Conservation (phyloP, 768 basidiomycete genomes). For the Pulveroboletus sp. region DNA sequence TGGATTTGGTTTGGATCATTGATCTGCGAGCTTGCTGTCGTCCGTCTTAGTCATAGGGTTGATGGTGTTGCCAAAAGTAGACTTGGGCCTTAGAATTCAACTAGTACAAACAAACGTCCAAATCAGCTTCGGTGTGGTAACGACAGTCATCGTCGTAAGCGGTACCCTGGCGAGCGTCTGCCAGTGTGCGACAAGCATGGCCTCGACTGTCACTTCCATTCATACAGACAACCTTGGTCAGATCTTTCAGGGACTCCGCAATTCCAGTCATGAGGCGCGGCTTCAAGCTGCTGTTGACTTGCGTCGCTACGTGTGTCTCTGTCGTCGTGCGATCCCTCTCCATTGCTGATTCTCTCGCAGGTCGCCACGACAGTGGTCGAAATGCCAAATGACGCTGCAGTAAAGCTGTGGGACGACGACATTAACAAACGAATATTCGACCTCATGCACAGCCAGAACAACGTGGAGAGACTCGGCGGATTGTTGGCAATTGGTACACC, state of each 20-base stretch:
- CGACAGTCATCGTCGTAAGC: conserved; percentile 10
- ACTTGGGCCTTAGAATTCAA: conserved; percentile 24
- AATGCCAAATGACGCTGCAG: conserved; percentile 76
- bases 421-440: conserved; percentile 80
- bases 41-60: not conserved
- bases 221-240: conserved; percentile 62
- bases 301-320: conserved; percentile 63
- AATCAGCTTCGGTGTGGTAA: conserved; percentile 8
- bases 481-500: conserved; percentile 79
- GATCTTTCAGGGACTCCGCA: conserved; percentile 67
- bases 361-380: conserved; percentile 72
- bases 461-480: conserved; percentile 80
- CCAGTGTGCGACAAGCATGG: conserved; percentile 46
- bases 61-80: conserved; percentile 8
- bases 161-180: conserved; percentile 1
- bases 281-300: conserved; percentile 69
- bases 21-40: not conserved
- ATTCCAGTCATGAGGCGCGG: conserved; percentile 61
- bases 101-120: conserved; percentile 28
- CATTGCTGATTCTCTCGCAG: conserved; percentile 37
- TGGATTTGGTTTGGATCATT: not conserved
- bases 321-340: conserved; percentile 7
- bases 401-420: conserved; percentile 83
- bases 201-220: conserved; percentile 53
- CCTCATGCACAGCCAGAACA: conserved; percentile 78